These are phyloP conservation scores for Dissoconium aciculare DNA, from an alignment of 2,329 filamentous ascomycete species.

Conservation along the genomic window DNA sequence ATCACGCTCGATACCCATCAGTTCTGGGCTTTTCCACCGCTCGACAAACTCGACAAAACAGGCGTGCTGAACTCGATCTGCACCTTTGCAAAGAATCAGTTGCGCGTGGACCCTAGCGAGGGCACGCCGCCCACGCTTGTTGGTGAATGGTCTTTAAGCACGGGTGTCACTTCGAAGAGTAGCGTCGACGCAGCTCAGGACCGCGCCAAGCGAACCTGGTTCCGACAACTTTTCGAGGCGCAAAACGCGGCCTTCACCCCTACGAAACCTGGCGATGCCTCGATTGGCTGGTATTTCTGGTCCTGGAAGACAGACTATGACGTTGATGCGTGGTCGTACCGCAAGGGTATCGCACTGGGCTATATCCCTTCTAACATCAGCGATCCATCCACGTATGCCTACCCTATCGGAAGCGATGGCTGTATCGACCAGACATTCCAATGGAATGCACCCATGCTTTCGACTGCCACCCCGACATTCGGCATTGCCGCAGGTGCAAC, in stretches of 20 bases:
- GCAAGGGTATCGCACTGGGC: conserved; percentile 7
- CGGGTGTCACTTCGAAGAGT: conserved; percentile 9
- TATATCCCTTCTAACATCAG: conserved; percentile 13
- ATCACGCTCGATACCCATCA: conserved; percentile 16
- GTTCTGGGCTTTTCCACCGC: conserved; percentile 17
- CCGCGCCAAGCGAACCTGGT: conserved; percentile 12
- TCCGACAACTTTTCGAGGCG: conserved; percentile 12
- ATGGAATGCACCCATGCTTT: conserved; percentile 8
- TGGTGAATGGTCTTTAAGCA: conserved; percentile 14
- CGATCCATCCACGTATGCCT: conserved; percentile 10
- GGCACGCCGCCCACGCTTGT: conserved; percentile 10
- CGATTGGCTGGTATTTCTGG: conserved; percentile 14
- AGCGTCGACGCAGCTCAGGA: conserved; percentile 6
- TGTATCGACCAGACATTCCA: conserved; percentile 10
- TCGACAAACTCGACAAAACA: conserved; percentile 8
- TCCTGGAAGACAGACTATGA: conserved; percentile 16
- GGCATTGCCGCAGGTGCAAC: too few species aligned
- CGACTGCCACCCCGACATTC: too few species aligned
- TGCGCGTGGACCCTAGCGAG: conserved; percentile 1
- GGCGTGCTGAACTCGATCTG: conserved; percentile 12
- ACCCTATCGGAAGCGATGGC: conserved; percentile 10
- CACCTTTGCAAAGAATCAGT: conserved; percentile 6
- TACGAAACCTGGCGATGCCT: conserved; percentile 4
- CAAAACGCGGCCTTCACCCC: conserved; percentile 12
- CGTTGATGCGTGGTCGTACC: conserved; percentile 15